These are phyloP conservation scores for Sporothrix brasiliensis DNA, from an alignment of 2,329 filamentous ascomycete genomes.

Conservation along the genomic window DNA sequence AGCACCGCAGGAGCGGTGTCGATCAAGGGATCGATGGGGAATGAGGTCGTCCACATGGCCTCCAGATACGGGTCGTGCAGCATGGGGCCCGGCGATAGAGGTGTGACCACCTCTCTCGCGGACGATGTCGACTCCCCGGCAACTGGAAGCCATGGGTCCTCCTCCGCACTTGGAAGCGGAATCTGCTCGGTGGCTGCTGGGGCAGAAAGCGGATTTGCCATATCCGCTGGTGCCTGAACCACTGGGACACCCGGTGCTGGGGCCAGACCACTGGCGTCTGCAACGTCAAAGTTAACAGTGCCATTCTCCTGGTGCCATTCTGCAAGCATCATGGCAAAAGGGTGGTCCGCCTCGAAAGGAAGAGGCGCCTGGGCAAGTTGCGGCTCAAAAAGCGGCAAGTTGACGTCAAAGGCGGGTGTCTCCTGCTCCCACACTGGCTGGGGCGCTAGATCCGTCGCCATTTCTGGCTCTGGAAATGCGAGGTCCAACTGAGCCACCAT, in stretches of 20 bases:
- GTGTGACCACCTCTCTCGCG: not conserved
- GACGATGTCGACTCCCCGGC: not conserved
- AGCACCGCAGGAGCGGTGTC: conserved; percentile 5
- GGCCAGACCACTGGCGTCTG: not conserved
- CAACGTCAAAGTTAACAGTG: not conserved
- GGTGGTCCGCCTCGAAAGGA: not conserved
- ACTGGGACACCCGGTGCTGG: not conserved
- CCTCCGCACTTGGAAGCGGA: not conserved
- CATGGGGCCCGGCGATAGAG: not conserved
- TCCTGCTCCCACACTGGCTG: not conserved
- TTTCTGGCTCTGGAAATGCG: not conserved
- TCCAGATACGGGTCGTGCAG: not conserved
- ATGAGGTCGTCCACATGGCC: not conserved
- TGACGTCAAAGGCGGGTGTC: not conserved
- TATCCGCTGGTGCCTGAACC: conserved; percentile 4
- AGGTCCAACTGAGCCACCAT: not conserved
- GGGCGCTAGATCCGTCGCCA: not conserved
- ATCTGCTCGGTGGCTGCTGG: not conserved
- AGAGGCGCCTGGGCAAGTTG: not conserved
- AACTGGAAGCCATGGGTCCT: not conserved
- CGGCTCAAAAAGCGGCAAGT: not conserved
- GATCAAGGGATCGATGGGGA: not conserved
- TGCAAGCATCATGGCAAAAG: not conserved
- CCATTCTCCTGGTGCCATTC: not conserved
- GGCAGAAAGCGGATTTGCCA: not conserved